These are phyloP conservation scores for Kitagawia praeruptora DNA, from an alignment of 129 eudicot genomes.

Conservation along the genomic window DNA sequence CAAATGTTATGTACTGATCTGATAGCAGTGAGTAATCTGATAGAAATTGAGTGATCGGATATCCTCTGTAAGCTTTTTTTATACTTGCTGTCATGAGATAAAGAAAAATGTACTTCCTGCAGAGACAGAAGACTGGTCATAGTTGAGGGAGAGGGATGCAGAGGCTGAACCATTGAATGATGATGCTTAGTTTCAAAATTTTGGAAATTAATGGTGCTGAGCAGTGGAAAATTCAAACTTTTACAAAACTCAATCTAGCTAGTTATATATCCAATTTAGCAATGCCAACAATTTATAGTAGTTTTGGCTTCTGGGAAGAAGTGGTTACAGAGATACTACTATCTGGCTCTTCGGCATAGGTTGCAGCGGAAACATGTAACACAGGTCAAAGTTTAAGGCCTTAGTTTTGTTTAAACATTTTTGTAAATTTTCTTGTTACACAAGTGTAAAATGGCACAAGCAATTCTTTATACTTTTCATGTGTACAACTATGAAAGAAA, in stretches of 20 bases:
- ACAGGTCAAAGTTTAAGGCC: conserved; percentile 1
- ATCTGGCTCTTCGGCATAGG: neutral
- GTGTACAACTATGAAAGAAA: neutral
- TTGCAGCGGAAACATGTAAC: neutral
- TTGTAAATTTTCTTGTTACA: neutral
- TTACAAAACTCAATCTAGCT: neutral
- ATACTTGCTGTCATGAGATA: too few relatives aligned
- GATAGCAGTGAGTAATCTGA: too few relatives aligned
- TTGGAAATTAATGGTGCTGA: conserved; percentile 2
- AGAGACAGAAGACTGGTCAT: too few relatives aligned
- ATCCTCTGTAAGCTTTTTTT: too few relatives aligned
- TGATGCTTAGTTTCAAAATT: conserved; percentile 24
- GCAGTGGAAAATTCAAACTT: neutral
- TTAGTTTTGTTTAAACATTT: neutral
- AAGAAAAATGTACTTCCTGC: too few relatives aligned
- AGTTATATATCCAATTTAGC: neutral
- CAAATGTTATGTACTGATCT: too few relatives aligned
- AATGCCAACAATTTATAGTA: conserved; percentile 4
- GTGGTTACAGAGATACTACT: neutral
- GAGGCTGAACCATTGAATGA: too few relatives aligned
- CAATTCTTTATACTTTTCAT: conserved; percentile 7
- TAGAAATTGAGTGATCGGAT: too few relatives aligned
- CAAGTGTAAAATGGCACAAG: neutral
- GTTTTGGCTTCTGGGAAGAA: conserved; percentile 1
- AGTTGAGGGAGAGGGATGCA: too few relatives aligned